These are phyloP conservation scores for Aspergillus calidoustus DNA, from an alignment of 2,329 filamentous ascomycete genomes.

Conservation along the genomic window DNA sequence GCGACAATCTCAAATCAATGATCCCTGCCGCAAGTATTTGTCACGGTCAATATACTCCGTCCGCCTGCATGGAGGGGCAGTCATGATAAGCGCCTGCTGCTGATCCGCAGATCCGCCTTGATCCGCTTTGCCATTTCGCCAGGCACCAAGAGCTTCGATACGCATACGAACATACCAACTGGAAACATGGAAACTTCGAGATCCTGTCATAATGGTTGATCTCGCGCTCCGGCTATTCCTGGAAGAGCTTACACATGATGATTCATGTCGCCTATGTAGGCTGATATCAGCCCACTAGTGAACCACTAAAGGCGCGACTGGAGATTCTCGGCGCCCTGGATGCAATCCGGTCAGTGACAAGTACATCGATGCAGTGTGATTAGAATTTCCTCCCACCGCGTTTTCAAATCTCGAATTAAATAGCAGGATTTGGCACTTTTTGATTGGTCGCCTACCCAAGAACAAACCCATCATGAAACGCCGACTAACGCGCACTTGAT, in stretches of 20 bases:
- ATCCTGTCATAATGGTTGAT: no score
- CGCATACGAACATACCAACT: neutral
- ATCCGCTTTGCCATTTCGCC: neutral
- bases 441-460: neutral
- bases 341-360: neutral
- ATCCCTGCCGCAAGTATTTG: constrained; percentile 22
- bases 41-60: constrained; percentile 9
- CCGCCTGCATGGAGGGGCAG: neutral
- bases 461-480: neutral
- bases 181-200: neutral
- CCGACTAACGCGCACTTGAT: neutral
- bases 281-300: constrained; percentile 3
- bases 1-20: constrained; percentile 12
- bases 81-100: constrained; percentile 8
- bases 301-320: neutral
- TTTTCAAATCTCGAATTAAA: constrained; percentile 9
- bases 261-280: neutral
- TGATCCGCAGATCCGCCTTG: constrained; percentile 9
- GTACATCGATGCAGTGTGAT: neutral
- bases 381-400: neutral
- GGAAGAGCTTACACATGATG: neutral
- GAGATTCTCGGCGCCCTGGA: neutral
- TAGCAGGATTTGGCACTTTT: neutral
- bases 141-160: no score
- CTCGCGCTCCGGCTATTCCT: no score